phyloP scores from a whole-genome alignment of 345 rosid genomes.

The Gossypium thurberi region DNA sequence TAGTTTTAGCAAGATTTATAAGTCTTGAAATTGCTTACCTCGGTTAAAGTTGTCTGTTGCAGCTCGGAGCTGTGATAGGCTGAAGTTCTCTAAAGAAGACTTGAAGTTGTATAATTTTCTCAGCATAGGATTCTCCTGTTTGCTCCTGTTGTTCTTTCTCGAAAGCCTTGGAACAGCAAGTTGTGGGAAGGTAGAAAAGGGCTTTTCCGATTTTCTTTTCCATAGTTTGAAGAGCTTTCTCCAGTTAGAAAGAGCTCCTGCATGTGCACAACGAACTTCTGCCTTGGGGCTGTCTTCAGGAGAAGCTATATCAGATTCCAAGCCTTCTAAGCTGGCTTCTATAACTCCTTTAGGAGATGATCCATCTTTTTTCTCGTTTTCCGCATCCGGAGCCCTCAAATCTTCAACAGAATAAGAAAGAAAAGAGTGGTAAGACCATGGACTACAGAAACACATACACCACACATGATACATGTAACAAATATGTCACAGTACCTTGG shows the following conservation, averaged over 20 bases:
- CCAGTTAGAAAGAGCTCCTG: conserved; percentile 49
- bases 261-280: conserved; percentile 20
- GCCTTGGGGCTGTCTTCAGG: conserved; percentile 8
- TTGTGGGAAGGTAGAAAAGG: conserved; percentile 43
- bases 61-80: conserved; percentile 45
- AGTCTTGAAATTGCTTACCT: conserved; percentile 28
- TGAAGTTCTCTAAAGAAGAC: conserved; percentile 52
- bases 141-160: conserved; percentile 37
- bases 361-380: conserved; percentile 39
- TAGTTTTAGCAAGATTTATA: background rate
- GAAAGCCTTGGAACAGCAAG: conserved; percentile 25
- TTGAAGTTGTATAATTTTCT: conserved; percentile 52
- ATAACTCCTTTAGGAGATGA: conserved; percentile 62
- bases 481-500: conserved; percentile 31
- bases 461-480: background rate
- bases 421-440: conserved; percentile 8
- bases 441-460: conserved; percentile 2
- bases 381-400: conserved; percentile 38
- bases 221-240: conserved; percentile 54
- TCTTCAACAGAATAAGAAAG: conserved; percentile 27
- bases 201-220: conserved; percentile 57
- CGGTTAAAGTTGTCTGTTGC: conserved; percentile 69
- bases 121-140: conserved; percentile 33
- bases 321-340: conserved; percentile 44
- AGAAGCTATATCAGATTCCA: conserved; percentile 19